Base-by-base conservation (phyloP, 164 flowering plant species). In the Hamamelis virginiana region DNA sequence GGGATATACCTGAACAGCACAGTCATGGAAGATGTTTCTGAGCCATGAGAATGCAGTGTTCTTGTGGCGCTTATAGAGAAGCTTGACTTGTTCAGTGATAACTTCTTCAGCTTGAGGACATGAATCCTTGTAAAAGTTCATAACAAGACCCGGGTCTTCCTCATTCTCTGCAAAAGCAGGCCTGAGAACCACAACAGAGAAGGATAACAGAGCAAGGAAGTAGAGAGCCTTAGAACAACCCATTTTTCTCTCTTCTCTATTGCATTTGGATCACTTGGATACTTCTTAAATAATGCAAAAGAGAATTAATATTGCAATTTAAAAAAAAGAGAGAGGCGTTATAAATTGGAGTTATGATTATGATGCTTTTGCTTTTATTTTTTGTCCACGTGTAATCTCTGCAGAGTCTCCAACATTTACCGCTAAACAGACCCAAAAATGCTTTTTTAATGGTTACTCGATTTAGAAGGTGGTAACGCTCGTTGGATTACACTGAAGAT, bases 1-100 rank as follows among this genome's bases (percentile, higher is more conserved):
- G 44, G 63, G 25, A 27, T 43, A 1, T 62, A 91, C 98, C 90
- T 92, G 74, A 71, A 92, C 98, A 79, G 87, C 93, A 78, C 98
- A 95, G 90, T 95, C 98, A 78, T 95, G 98, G 90, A 95, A 94
- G 77, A 94, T 87, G 87, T 94, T 94, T 67, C 98, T 91, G 60
- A 94, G 92, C 98, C 98, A 94, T 15, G 98, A 94, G 76, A 94
- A 94, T 11, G 98, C 98, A 76, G 98, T 94, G 86, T 94, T 94
- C 86, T 94, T 94, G 82, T 94, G 98, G 86, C 97, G 95, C 71
- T 94, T 94, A 87, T 94, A 94, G 26, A 94, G 91, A 45, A 94
- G 94, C 81, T 72, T 87, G 62, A 94, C 98, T 81, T 94, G 97
- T 71, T 92, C 97, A 62, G 53, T 86, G 83, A 94, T 87, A 61